These are phyloP conservation scores for Cinchona pubescens DNA, from an alignment of 257 asterid species.

Conservation along the genomic window DNA sequence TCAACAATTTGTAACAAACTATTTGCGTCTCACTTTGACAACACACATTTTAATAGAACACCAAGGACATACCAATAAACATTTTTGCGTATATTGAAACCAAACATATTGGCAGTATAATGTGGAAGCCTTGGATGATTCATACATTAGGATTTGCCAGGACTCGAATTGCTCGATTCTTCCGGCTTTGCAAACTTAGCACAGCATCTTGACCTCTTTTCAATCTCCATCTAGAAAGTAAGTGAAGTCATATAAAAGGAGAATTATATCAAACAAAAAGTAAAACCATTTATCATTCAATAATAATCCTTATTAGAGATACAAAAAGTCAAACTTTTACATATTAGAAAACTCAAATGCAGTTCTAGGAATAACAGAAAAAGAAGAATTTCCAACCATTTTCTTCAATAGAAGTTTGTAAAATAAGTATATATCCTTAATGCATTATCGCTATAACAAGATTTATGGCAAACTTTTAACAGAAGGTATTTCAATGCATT, in stretches of 20 bases:
- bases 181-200: slow-evolving; percentile 36
- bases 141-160: slow-evolving; percentile 84
- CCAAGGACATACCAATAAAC: slow-evolving; percentile 37
- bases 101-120: slow-evolving; percentile 24
- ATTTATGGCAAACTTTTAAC: neutral
- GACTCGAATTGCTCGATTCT: slow-evolving; percentile 50
- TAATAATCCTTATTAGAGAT: neutral
- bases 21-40: neutral
- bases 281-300: neutral
- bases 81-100: slow-evolving; percentile 43
- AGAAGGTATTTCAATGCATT: neutral
- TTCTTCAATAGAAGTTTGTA: neutral
- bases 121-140: slow-evolving; percentile 41
- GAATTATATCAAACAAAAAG: neutral
- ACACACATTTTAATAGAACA: slow-evolving; percentile 13
- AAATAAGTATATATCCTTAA: neutral
- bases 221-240: slow-evolving; percentile 36
- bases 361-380: neutral
- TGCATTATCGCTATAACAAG: neutral
- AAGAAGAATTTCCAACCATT: neutral
- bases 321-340: neutral
- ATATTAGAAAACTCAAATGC: too few relatives aligned
- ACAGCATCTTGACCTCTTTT: slow-evolving; percentile 29
- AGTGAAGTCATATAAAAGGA: neutral
- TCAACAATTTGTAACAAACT: neutral